Evolutionary conservation across 2,329 filamentous ascomycete species (phyloP).

Genomic region (Xylariaceae sp.): DNA sequence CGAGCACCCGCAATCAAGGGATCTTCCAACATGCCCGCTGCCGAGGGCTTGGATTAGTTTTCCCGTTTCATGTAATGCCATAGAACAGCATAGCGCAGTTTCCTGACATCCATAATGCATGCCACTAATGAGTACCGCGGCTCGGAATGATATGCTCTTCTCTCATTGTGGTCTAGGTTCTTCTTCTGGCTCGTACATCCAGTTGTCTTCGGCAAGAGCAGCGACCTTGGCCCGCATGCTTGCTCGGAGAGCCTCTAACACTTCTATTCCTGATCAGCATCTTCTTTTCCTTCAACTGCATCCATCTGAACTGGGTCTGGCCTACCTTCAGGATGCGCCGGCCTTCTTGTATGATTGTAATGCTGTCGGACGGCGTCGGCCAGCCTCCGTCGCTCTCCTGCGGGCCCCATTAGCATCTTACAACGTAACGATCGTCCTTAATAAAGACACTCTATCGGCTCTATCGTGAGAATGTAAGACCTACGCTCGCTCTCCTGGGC

Average conservation of each 20-base stretch:
- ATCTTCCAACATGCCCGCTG: conserved; percentile 46
- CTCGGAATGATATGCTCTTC: not conserved
- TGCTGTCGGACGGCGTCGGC: conserved; percentile 60
- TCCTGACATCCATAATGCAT: conserved; percentile 3
- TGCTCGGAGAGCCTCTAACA: conserved; percentile 64
- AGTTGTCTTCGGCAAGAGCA: conserved; percentile 75
- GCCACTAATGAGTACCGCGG: no score
- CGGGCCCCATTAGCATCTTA: not conserved
- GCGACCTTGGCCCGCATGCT: conserved; percentile 70
- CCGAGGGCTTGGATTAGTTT: conserved; percentile 56
- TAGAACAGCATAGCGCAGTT: conserved; percentile 9
- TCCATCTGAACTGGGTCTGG: no score
- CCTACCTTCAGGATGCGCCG: conserved; percentile 63
- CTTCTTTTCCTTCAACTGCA: not conserved
- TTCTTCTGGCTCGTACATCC: conserved; percentile 81
- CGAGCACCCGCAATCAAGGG: conserved; percentile 40
- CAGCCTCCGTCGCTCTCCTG: conserved; percentile 56
- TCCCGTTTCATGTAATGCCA: not conserved
- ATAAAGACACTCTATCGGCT: no score
- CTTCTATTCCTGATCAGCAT: conserved; percentile 39
- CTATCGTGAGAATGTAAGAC: conserved; percentile 19
- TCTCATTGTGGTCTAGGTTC: conserved; percentile 30
- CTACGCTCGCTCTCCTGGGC: conserved; percentile 52
- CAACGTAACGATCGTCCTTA: no score
- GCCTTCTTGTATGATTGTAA: conserved; percentile 48